Base-by-base conservation (phyloP, 2,329 filamentous ascomycete species). In the Xylariomycetidae sp. region DNA sequence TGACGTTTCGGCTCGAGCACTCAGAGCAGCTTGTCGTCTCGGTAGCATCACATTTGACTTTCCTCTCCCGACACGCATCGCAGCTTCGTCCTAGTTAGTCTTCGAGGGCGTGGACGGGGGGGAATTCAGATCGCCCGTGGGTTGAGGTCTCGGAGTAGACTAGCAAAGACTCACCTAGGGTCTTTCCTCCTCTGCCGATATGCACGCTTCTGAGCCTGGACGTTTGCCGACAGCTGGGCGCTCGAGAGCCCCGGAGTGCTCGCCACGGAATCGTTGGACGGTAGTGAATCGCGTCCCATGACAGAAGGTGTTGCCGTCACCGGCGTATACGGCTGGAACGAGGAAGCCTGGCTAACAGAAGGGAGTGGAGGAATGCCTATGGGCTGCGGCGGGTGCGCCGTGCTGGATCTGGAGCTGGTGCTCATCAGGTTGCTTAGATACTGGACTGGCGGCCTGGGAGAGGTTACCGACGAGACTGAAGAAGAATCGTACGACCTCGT, bases 11-110 rank as follows among this genome's bases (percentile, higher is more conserved):
- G 58, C 89, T 96, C 4, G 88, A 92, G 64, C 92, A 98, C 63
- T 98, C 92, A 2, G 92, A 96, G 60, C 92, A 98, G 62, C 90
- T 95, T 9, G 86, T 82, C 13, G 87, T 95, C 58, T 97, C 92
- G 12, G 92, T 97, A 19, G 92, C 92, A 67, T 98, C 92, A 61
- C 92, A 98, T 73, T 85, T 85, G 55, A 85, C 80, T 62, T 85
- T 85, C 45, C 80, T 68, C 52, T 98, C 92, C 40, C 92, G 78
- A 58, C 92, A 98, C 31, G 92, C 92, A 67, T 98, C 92, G 60
- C 92, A 98, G 54, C 88, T 56, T 48, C n/a, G n/a, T n/a, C n/a
- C n/a, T n/a, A n/a, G n/a, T n/a, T n/a, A n/a, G n/a, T n/a, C n/a
- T n/a, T n/a, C n/a, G n/a, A n/a, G n/a, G n/a, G n/a, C n/a, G n/a